Percentiles rank a stretch among this genome's conserved stretches.
Evolutionary conservation across 371 early-diverging fungal species (phyloP).

Genomic region (Syncephalis fuscata): DNA sequence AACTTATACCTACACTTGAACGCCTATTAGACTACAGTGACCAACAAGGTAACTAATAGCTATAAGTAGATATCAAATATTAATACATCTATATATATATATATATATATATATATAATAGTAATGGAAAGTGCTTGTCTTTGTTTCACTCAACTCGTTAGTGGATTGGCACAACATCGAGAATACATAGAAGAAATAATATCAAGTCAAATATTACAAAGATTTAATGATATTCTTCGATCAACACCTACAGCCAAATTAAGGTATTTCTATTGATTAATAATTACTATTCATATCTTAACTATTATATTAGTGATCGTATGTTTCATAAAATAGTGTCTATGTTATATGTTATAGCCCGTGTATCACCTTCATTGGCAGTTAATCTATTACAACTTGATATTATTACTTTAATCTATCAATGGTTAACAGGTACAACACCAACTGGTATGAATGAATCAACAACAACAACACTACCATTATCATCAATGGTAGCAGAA

Average conservation of each 20-base stretch:
- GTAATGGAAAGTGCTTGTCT: conserved; percentile 53
- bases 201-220: conserved; percentile 21
- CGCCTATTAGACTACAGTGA: conserved; percentile 50
- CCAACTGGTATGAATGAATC: conserved; percentile 8
- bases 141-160: conserved; percentile 43
- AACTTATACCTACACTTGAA: conserved; percentile 50
- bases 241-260: conserved; percentile 1
- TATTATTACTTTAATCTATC: conserved; percentile 31
- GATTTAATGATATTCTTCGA: conserved; percentile 21
- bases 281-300: too few relatives aligned
- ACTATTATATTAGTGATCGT: conserved; percentile 14
- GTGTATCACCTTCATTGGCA: conserved; percentile 37
- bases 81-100: too few relatives aligned
- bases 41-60: conserved; percentile 15
- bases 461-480: too few relatives aligned
- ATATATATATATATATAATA: not conserved
- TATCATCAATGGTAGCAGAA: conserved; percentile 9
- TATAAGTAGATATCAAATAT: too few relatives aligned
- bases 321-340: conserved; percentile 41
- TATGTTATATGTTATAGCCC: conserved; percentile 34
- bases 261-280: too few relatives aligned
- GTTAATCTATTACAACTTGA: conserved; percentile 30
- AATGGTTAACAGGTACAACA: conserved; percentile 31
- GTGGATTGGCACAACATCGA: conserved; percentile 28
- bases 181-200: conserved; percentile 33